These are phyloP conservation scores for Aspergillus egyptiacus DNA, from an alignment of 495 filamentous ascomycete species.

Conservation along the genomic window DNA sequence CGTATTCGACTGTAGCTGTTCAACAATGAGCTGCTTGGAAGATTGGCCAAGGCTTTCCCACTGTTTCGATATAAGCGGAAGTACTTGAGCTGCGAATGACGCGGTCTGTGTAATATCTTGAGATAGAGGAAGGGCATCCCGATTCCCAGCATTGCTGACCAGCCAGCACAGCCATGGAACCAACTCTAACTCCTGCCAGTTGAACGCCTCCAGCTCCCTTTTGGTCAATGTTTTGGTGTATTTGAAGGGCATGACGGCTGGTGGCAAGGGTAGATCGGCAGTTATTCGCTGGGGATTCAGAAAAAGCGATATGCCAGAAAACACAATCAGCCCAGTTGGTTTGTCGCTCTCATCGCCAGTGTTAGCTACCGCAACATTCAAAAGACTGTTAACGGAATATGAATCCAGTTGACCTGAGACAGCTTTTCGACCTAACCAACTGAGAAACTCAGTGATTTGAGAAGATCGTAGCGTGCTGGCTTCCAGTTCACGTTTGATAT, in stretches of 20 bases:
- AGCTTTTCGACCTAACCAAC: constrained; percentile 70
- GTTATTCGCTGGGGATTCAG: constrained; percentile 70
- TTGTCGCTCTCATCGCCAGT: constrained; percentile 55
- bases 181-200: constrained; percentile 76
- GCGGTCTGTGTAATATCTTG: constrained; percentile 62
- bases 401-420: constrained; percentile 60
- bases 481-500: constrained; percentile 76
- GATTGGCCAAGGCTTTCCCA: constrained; percentile 70
- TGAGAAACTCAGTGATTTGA: constrained; percentile 74
- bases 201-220: constrained; percentile 65
- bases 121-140: constrained; percentile 37
- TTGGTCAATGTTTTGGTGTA: constrained; percentile 59
- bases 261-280: constrained; percentile 76
- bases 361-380: constrained; percentile 76
- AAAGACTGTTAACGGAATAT: constrained; percentile 54
- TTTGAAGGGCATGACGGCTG: constrained; percentile 71
- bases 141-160: constrained; percentile 52
- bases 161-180: constrained; percentile 79
- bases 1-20: constrained; percentile 57
- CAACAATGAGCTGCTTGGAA: constrained; percentile 59
- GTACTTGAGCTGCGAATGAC: constrained; percentile 71
- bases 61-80: constrained; percentile 74
- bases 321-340: constrained; percentile 61
- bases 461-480: constrained; percentile 64
- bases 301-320: constrained; percentile 69